A percentile compares a stretch with the other conserved stretches of the same genome.
Evolutionary conservation across 306 rosid genomes (phyloP).

Genomic region (Medicago lupulina): DNA sequence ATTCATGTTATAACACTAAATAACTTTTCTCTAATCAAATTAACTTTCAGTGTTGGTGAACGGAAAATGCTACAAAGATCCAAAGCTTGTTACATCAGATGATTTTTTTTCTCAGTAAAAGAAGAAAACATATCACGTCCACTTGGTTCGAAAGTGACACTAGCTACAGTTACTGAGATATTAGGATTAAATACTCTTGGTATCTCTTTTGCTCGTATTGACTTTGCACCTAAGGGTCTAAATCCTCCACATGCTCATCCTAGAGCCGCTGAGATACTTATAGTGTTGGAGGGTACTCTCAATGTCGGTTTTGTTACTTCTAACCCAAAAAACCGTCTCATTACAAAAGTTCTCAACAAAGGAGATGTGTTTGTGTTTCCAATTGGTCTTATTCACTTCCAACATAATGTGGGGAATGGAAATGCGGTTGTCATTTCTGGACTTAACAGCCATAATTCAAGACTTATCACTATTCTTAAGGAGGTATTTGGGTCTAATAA

Average conservation of each 20-base stretch:
- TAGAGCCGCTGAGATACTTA: constrained; percentile 32
- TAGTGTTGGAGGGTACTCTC: no score
- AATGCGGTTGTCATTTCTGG: no score
- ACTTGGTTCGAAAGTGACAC: constrained; percentile 29
- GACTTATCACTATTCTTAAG: constrained; percentile 14
- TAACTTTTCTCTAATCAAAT: not conserved
- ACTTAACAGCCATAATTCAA: not conserved
- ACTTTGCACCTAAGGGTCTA: constrained; percentile 24
- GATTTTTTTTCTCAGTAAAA: constrained; percentile 42
- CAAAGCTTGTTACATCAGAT: constrained; percentile 23
- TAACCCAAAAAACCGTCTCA: constrained; percentile 26
- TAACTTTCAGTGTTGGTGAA: constrained; percentile 45
- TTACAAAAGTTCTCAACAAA: constrained; percentile 32
- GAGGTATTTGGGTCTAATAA: constrained; percentile 39
- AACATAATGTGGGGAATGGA: no score
- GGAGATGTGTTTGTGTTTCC: constrained; percentile 43
- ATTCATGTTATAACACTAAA: no score
- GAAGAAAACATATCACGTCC: constrained; percentile 33
- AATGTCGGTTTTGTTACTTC: constrained; percentile 48
- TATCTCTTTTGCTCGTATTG: constrained; percentile 28
- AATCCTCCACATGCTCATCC: constrained; percentile 38
- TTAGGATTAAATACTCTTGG: constrained; percentile 38
- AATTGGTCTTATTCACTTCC: not conserved
- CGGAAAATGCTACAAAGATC: constrained; percentile 50
- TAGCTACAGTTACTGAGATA: not conserved